phyloP scores from a whole-genome alignment of 2,329 filamentous ascomycete species.

The Claviceps sp. region DNA sequence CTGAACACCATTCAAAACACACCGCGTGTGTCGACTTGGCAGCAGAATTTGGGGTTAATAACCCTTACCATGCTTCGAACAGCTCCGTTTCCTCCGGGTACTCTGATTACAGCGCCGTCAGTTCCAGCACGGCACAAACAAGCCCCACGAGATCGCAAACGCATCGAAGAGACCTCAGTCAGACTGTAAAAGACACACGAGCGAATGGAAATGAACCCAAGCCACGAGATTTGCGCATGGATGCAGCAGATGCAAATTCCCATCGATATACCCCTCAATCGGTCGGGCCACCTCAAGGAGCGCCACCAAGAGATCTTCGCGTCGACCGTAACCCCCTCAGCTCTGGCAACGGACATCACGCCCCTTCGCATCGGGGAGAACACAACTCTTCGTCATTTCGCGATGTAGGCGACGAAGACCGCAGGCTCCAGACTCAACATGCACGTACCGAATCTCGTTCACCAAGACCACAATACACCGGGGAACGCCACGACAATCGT shows the following conservation, averaged over 20 bases:
- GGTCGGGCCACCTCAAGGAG: slow-evolving; percentile 16
- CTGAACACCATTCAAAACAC: slow-evolving; percentile 23
- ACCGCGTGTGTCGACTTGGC: slow-evolving; percentile 39
- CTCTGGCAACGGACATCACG: neutral
- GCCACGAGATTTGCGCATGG: slow-evolving; percentile 19
- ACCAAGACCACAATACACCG: neutral
- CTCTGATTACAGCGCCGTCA: slow-evolving; percentile 44
- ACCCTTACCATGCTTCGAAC: slow-evolving; percentile 50
- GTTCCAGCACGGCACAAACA: slow-evolving; percentile 48
- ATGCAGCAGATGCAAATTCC: slow-evolving; percentile 18
- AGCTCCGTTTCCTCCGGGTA: slow-evolving; percentile 52
- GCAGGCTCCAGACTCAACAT: neutral
- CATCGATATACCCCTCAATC: slow-evolving; percentile 13
- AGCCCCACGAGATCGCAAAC: slow-evolving; percentile 20
- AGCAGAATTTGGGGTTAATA: slow-evolving; percentile 45
- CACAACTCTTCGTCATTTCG: slow-evolving; percentile 4
- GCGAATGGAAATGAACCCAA: slow-evolving; percentile 29
- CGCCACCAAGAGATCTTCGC: slow-evolving; percentile 12
- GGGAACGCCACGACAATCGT: slow-evolving; percentile 21
- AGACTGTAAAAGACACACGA: slow-evolving; percentile 43
- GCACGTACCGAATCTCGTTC: neutral
- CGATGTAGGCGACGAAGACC: neutral
- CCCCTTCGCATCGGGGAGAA: neutral
- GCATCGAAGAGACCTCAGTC: slow-evolving; percentile 31
- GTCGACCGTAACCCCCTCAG: slow-evolving; percentile 2